phyloP scores from a whole-genome alignment of 208 protist genomes.

The Sergeia podlipaevii region DNA sequence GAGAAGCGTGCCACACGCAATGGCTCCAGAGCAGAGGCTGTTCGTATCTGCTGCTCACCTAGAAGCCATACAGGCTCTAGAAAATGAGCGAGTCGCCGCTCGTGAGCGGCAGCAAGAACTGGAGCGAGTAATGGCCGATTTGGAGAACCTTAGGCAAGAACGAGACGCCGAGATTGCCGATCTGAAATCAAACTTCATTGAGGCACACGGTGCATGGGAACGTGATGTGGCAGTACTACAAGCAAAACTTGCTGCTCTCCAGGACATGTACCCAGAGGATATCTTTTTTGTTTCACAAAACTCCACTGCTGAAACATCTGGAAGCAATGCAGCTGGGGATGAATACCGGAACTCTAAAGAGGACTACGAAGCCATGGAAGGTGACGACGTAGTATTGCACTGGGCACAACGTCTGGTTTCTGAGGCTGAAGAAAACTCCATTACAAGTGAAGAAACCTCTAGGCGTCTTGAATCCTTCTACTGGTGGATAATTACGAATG shows the following conservation, averaged over 20 bases:
- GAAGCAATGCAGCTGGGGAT: neutral
- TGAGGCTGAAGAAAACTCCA: conserved; percentile 3
- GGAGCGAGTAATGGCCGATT: conserved; percentile 47
- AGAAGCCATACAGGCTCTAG: conserved; percentile 45
- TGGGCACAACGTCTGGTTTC: conserved; percentile 27
- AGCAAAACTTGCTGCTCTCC: conserved; percentile 44
- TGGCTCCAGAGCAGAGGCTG: conserved; percentile 21
- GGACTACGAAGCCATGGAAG: too few species aligned
- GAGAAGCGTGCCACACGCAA: too few species aligned
- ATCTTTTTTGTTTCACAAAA: conserved; percentile 9
- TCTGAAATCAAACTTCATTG: conserved; percentile 42
- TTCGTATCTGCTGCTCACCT: conserved; percentile 47
- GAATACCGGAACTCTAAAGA: too few species aligned
- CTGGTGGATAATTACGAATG: conserved; percentile 23
- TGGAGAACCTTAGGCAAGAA: conserved; percentile 33
- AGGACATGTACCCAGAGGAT: conserved; percentile 20
- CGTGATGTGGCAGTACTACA: conserved; percentile 51
- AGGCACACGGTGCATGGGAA: conserved; percentile 46
- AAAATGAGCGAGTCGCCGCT: conserved; percentile 40
- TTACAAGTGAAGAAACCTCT: conserved; percentile 9
- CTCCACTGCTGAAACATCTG: neutral
- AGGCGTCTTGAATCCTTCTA: conserved; percentile 31
- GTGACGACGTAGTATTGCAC: conserved; percentile 10
- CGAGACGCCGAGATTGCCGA: conserved; percentile 50
- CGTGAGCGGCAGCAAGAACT: conserved; percentile 36